phyloP scores from a whole-genome alignment of 75 land plant genomes.

The Picea glauca region DNA sequence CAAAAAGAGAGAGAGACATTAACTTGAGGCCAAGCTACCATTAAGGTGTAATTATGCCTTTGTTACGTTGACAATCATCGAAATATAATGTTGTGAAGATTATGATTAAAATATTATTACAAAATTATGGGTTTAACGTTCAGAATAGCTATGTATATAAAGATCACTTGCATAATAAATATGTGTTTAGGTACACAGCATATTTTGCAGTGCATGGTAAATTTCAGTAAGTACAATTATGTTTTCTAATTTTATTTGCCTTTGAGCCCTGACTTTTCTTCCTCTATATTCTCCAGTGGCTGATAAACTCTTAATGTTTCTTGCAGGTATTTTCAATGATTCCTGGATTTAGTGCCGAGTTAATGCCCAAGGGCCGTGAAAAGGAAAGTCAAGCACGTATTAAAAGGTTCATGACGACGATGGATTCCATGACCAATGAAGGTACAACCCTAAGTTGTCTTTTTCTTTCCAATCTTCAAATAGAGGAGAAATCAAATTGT shows the following conservation, averaged over 20 bases:
- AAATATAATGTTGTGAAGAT: too few relatives aligned
- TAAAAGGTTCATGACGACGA: conserved; percentile 97
- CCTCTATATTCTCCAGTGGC: not conserved
- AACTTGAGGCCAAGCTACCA: too few relatives aligned
- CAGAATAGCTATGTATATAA: too few relatives aligned
- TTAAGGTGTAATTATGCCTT: too few relatives aligned
- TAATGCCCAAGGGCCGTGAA: conserved; percentile 96
- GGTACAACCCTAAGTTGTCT: conserved; percentile 28
- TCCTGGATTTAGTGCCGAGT: conserved; percentile 88
- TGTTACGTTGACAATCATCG: too few relatives aligned
- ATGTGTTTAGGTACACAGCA: too few relatives aligned
- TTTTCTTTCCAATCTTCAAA: not conserved
- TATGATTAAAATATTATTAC: too few relatives aligned
- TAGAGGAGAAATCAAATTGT: not conserved
- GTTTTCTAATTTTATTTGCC: not conserved
- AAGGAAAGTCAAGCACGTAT: conserved; percentile 95
- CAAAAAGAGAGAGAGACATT: too few relatives aligned
- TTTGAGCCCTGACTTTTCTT: too few relatives aligned
- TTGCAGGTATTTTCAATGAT: conserved; percentile 96
- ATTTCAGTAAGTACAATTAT: not conserved
- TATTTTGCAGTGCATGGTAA: not conserved
- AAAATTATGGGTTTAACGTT: too few relatives aligned
- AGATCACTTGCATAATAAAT: too few relatives aligned
- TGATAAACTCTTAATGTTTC: not conserved
- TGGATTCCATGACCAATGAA: conserved; percentile 98